These are phyloP conservation scores for Diaporthe batatas DNA, from an alignment of 2,329 filamentous ascomycete genomes.

Conservation along the genomic window DNA sequence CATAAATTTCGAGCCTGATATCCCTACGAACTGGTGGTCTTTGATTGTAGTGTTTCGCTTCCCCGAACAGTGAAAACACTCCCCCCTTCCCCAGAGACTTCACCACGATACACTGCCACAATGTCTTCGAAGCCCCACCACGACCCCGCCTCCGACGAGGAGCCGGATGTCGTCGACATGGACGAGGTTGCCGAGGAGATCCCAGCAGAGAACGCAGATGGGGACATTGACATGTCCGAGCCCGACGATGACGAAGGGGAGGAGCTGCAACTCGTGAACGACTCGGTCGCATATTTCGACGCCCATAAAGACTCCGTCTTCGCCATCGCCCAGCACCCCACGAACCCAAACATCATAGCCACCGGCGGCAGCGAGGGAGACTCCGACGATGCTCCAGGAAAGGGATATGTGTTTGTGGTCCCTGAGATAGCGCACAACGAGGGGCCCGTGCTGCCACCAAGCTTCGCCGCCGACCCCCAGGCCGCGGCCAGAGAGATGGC, in stretches of 20 bases:
- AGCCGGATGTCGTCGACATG: constrained; percentile 79
- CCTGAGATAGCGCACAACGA: constrained; percentile 55
- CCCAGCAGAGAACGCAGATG: constrained; percentile 67
- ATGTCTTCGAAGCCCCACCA: constrained; percentile 52
- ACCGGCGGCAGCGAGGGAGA: constrained; percentile 82
- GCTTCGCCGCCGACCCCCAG: constrained; percentile 77
- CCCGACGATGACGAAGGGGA: constrained; percentile 61
- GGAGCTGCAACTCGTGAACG: constrained; percentile 88
- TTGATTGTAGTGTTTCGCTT: too few relatives aligned
- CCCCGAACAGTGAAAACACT: background rate
- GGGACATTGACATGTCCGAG: constrained; percentile 49
- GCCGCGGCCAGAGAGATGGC: constrained; percentile 46
- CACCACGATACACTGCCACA: background rate
- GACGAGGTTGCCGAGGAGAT: constrained; percentile 86
- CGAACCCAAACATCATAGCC: constrained; percentile 81
- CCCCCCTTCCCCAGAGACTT: background rate
- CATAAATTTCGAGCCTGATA: constrained; percentile 4
- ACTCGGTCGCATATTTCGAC: constrained; percentile 94
- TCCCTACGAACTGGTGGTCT: too few relatives aligned
- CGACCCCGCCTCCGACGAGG: constrained; percentile 63
- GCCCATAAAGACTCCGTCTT: constrained; percentile 91
- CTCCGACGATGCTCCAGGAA: constrained; percentile 74
- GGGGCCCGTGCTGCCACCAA: constrained; percentile 81
- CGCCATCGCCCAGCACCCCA: constrained; percentile 92
- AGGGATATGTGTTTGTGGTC: constrained; percentile 75